Conservation (phyloP, 805 yeast genomes). For the Ogataea salicorniae region DNA sequence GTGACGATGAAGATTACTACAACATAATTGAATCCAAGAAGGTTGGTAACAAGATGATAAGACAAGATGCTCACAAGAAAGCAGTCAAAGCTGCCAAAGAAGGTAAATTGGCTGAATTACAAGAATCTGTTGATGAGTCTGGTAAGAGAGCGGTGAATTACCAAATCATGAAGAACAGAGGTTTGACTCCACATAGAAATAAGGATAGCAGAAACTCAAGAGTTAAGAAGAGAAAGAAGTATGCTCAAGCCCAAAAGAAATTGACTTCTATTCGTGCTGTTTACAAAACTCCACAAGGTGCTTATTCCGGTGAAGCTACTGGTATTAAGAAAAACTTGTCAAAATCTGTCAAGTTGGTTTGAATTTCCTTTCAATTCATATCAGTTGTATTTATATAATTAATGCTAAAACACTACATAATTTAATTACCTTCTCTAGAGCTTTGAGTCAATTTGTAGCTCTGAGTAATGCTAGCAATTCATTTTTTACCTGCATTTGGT, state of each 20-base stretch:
- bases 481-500: constrained; percentile 2
- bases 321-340: constrained; percentile 95
- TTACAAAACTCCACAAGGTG: constrained; percentile 67
- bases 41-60: constrained; percentile 42
- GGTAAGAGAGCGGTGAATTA: constrained; percentile 95
- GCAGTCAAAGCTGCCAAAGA: constrained; percentile 80
- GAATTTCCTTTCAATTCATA: constrained; percentile 1
- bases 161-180: constrained; percentile 94
- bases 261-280: constrained; percentile 86
- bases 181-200: constrained; percentile 87
- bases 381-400: background rate
- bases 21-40: constrained; percentile 45
- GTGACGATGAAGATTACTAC: constrained; percentile 53
- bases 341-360: constrained; percentile 76
- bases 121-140: constrained; percentile 60
- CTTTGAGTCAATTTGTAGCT: background rate
- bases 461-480: constrained; percentile 8
- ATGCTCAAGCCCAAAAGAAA: constrained; percentile 90
- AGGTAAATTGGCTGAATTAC: constrained; percentile 72
- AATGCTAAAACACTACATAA: background rate
- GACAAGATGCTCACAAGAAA: constrained; percentile 58
- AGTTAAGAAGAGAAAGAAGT: constrained; percentile 97
- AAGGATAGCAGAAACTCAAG: constrained; percentile 94
- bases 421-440: background rate
- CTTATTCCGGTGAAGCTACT: constrained; percentile 90